Evolutionary conservation across 2,329 filamentous ascomycete genomes (phyloP), one percentile per base, ranked within the genome.

Genomic region (Calonectria ilicicola): DNA sequence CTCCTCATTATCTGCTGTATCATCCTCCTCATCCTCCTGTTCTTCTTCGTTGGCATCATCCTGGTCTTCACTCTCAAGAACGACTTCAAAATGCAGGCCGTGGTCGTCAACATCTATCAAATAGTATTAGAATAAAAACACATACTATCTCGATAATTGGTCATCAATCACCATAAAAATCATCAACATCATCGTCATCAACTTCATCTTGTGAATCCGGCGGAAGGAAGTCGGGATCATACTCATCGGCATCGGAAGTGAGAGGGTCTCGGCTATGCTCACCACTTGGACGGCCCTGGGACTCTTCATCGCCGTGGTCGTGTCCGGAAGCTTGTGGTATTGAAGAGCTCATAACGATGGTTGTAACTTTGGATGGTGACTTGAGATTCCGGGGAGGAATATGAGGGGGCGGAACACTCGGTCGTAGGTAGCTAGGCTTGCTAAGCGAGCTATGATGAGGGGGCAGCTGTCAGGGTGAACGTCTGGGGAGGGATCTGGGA

Each of bases 211-310:
- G 69, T 38, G 40, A 58, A 27, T 66, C 49, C 23, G 53, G 53
- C 35, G 53, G 53, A 23, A 60, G 32, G 32, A 60, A 60, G 15
- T 60, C 53, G 15, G 67, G 74, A 9, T 76, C 75, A 12, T 77
- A 77, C 5, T 80, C 74, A 4, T 79, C 77, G 0, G 75, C 76
- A n/a, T 82, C 80, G 35, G 73, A 72, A 19, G 79, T 76, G 21
- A 29, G 58, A 21, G 26, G 49, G 23, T 26, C 78, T 38, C 26
- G 40, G 21, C 15, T 62, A 15, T 9, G 23, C 12, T 27, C 21
- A 21, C 27, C n/a, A n/a, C 42, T 35, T 23, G 35, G 47, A 46
- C 65, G 64, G 9, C 72, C 70, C 17, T 32, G 74, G 15, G 56
- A 46, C n/a, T 72, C 67, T 17, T 68, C 63, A 29, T 74, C 72